A percentile compares a stretch with the other conserved stretches of the same genome.
These are phyloP conservation scores for Pseudogymnoascus sp. DNA, from an alignment of 2,329 filamentous ascomycete species.

Conservation along the genomic window DNA sequence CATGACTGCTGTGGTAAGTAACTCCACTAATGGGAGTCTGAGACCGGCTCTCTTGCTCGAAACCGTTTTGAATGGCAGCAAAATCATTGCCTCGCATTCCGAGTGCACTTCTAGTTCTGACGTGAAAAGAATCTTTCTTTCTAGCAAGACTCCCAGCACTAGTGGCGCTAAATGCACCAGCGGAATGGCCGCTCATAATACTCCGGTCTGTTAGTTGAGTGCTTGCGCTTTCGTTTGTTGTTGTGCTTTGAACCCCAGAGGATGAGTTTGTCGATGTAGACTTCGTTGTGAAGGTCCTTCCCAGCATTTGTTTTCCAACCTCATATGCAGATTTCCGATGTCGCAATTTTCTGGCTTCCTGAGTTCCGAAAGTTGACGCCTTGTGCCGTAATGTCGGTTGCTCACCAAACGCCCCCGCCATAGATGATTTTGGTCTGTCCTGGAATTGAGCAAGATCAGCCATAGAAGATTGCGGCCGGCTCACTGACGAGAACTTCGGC, in stretches of 20 bases:
- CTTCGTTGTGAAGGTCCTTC: slow-evolving; percentile 79
- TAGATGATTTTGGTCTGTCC: slow-evolving; percentile 51
- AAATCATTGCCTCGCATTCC: slow-evolving; percentile 45
- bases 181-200: slow-evolving; percentile 89
- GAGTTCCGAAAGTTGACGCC: neutral
- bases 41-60: slow-evolving; percentile 44
- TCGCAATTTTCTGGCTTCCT: slow-evolving; percentile 36
- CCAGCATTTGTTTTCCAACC: slow-evolving; percentile 59
- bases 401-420: slow-evolving; percentile 35
- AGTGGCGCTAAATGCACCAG: slow-evolving; percentile 84
- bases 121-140: slow-evolving; percentile 46
- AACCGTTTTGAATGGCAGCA: slow-evolving; percentile 18
- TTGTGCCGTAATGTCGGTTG: slow-evolving; percentile 23
- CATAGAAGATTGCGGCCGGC: slow-evolving; percentile 7
- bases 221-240: slow-evolving; percentile 57
- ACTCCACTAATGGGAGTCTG: slow-evolving; percentile 65
- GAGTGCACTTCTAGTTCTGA: slow-evolving; percentile 56
- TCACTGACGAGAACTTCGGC: slow-evolving; percentile 35
- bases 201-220: slow-evolving; percentile 75
- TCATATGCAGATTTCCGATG: slow-evolving; percentile 74
- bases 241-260: slow-evolving; percentile 58
- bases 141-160: slow-evolving; percentile 90
- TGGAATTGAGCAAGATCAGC: slow-evolving; percentile 32
- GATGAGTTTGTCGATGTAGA: slow-evolving; percentile 77
- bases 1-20: slow-evolving; percentile 86